Evolutionary conservation across 1,284 basidiomycete species (phyloP).

Genomic region (Austroboletus novae-zelandiae): DNA sequence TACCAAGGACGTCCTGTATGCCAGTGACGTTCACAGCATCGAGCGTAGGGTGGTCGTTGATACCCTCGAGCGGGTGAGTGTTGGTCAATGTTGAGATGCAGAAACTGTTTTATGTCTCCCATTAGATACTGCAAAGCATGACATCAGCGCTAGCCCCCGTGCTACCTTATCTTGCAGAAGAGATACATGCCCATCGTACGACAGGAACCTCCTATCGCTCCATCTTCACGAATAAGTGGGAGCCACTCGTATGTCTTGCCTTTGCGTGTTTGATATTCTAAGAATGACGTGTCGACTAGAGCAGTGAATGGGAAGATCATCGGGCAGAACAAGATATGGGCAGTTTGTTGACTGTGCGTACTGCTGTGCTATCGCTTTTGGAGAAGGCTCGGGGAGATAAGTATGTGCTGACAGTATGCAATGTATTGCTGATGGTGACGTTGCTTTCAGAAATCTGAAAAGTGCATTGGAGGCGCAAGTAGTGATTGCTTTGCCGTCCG

Average conservation of each 20-base stretch:
- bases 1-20: constrained; percentile 90
- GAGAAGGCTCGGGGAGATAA: constrained; percentile 72
- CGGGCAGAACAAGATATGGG: constrained; percentile 58
- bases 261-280: neutral
- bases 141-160: constrained; percentile 82
- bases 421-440: neutral
- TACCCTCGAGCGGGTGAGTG: constrained; percentile 68
- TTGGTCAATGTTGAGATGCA: neutral
- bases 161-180: constrained; percentile 90
- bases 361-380: constrained; percentile 56
- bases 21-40: constrained; percentile 51
- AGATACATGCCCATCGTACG: constrained; percentile 55
- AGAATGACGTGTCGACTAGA: constrained; percentile 34
- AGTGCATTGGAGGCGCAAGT: constrained; percentile 74
- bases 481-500: constrained; percentile 46
- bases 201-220: constrained; percentile 41
- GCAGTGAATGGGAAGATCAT: constrained; percentile 52
- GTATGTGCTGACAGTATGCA: constrained; percentile 36
- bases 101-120: neutral
- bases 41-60: constrained; percentile 67
- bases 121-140: constrained; percentile 70
- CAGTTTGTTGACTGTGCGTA: constrained; percentile 52
- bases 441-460: constrained; percentile 53
- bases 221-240: constrained; percentile 66
- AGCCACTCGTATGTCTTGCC: constrained; percentile 46